These are phyloP conservation scores for Phytophthora syringae DNA, from an alignment of 352 stramenopile species.

Conservation along the genomic window DNA sequence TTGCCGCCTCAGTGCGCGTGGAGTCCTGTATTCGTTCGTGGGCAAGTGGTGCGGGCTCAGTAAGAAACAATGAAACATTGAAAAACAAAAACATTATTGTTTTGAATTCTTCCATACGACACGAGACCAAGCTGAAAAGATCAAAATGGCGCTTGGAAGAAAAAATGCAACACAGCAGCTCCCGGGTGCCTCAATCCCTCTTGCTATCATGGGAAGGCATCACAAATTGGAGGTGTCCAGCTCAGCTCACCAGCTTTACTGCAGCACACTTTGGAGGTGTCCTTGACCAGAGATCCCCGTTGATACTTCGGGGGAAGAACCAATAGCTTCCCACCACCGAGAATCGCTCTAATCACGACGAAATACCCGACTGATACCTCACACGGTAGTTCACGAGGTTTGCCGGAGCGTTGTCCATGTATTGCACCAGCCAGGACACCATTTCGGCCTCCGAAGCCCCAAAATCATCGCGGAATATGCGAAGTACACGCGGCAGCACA, in stretches of 20 bases:
- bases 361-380: constrained; percentile 74
- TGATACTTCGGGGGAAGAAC: background rate
- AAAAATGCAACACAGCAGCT: too few relatives aligned
- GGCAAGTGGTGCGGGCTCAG: constrained; percentile 3
- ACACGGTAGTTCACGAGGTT: constrained; percentile 85
- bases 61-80: constrained; percentile 24
- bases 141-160: constrained; percentile 19
- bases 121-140: background rate
- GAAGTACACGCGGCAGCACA: constrained; percentile 75
- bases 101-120: background rate
- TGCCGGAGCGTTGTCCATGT: constrained; percentile 75
- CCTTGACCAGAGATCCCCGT: background rate
- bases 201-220: constrained; percentile 10
- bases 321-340: too few relatives aligned
- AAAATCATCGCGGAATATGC: constrained; percentile 89
- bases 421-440: constrained; percentile 86
- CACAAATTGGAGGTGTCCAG: constrained; percentile 4
- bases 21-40: constrained; percentile 13
- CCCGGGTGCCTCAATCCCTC: constrained; percentile 18
- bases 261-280: constrained; percentile 11
- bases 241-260: constrained; percentile 9
- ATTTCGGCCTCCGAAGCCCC: constrained; percentile 85
- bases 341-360: constrained; percentile 53
- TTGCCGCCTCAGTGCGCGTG: constrained; percentile 13
- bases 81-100: constrained; percentile 8